These are phyloP conservation scores for Mrakia gelida DNA, from an alignment of 768 basidiomycete species.

Conservation along the genomic window DNA sequence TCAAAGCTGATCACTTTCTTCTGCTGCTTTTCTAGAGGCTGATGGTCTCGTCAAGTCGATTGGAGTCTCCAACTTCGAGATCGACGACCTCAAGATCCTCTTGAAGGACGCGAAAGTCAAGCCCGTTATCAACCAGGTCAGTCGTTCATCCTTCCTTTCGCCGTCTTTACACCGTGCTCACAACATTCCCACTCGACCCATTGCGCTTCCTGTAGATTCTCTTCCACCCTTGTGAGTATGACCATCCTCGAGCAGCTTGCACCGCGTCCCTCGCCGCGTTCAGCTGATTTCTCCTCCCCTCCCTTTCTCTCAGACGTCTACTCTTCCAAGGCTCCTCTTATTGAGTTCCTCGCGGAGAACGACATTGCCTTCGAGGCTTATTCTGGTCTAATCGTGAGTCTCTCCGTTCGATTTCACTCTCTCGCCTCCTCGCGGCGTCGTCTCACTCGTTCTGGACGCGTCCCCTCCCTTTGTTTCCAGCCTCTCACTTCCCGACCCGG, in stretches of 20 bases:
- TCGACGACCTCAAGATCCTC: constrained; percentile 54
- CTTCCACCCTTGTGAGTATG: no score
- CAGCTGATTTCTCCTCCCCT: no score
- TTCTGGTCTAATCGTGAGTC: constrained; percentile 40
- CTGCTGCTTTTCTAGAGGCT: not conserved
- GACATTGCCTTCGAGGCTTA: constrained; percentile 65
- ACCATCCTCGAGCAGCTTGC: no score
- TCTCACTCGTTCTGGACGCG: not conserved
- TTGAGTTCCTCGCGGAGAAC: constrained; percentile 55
- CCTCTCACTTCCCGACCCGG: constrained; percentile 57
- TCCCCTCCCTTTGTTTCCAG: constrained; percentile 40
- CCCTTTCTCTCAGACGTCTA: constrained; percentile 52
- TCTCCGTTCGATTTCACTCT: not conserved
- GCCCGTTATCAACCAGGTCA: constrained; percentile 63
- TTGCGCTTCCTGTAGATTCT: constrained; percentile 18
- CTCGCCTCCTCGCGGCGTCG: not conserved
- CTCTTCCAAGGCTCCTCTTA: constrained; percentile 56
- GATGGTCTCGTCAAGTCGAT: constrained; percentile 44
- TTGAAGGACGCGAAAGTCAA: constrained; percentile 54
- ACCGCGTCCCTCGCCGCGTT: no score
- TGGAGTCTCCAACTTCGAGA: constrained; percentile 65
- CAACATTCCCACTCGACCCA: no score
- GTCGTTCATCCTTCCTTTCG: no score
- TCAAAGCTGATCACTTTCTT: not conserved
- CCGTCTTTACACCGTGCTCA: no score